Conservation (phyloP, 1,139 yeast genomes). For the Hanseniaspora sp. region DNA sequence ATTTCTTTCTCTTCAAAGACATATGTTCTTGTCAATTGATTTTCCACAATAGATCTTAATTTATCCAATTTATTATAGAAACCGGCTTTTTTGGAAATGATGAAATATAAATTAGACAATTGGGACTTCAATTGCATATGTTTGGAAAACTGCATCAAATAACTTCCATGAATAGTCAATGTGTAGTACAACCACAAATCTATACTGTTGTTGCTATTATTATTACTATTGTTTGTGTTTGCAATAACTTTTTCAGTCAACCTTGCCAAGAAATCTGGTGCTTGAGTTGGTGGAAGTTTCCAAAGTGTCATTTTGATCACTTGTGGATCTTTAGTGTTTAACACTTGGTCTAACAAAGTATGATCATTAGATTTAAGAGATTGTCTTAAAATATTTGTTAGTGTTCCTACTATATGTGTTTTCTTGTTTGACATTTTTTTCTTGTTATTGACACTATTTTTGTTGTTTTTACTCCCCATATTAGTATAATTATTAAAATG, state of each 20-base stretch:
- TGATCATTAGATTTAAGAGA: slow-evolving; percentile 65
- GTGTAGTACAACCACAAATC: slow-evolving; percentile 92
- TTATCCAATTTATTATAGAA: slow-evolving; percentile 71
- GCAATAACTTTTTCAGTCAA: slow-evolving; percentile 73
- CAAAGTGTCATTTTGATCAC: slow-evolving; percentile 64
- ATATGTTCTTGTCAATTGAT: slow-evolving; percentile 58
- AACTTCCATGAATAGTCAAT: slow-evolving; percentile 81
- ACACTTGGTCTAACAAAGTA: slow-evolving; percentile 64
- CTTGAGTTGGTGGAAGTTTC: slow-evolving; percentile 58
- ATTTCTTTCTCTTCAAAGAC: slow-evolving; percentile 31
- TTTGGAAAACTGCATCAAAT: slow-evolving; percentile 51
- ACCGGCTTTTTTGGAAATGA: slow-evolving; percentile 61
- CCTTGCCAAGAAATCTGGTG: slow-evolving; percentile 66
- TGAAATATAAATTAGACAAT: slow-evolving; percentile 65
- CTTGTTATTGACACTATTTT: slow-evolving; percentile 12
- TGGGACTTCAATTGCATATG: slow-evolving; percentile 42
- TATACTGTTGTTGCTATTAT: slow-evolving; percentile 31
- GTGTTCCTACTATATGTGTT: slow-evolving; percentile 46
- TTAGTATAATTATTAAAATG: slow-evolving; percentile 18
- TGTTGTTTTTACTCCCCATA: slow-evolving; percentile 13
- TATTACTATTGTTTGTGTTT: slow-evolving; percentile 50
- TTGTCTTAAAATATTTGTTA: slow-evolving; percentile 57
- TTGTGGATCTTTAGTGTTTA: slow-evolving; percentile 61
- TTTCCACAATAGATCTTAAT: slow-evolving; percentile 68
- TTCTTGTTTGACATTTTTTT: slow-evolving; percentile 23